These are phyloP conservation scores for Globisporangium abappressorium DNA, from an alignment of 352 stramenopile genomes.

Conservation along the genomic window DNA sequence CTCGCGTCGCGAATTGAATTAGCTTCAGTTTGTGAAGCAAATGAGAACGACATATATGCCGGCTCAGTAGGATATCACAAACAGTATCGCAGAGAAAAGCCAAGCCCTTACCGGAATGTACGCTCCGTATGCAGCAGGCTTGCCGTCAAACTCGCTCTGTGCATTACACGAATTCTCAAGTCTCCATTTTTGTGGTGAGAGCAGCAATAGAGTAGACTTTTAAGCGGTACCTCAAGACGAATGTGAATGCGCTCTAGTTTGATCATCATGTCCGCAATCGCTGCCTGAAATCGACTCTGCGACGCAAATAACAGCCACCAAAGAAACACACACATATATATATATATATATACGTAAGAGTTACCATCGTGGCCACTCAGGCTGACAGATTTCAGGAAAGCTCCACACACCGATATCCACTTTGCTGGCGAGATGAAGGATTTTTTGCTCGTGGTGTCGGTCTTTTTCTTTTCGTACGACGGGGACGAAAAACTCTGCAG, in stretches of 20 bases:
- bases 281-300: constrained; percentile 46
- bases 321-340: not conserved
- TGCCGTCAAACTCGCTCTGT: constrained; percentile 42
- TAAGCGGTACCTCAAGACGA: constrained; percentile 54
- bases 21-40: constrained; percentile 23
- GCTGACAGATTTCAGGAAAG: not conserved
- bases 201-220: not conserved
- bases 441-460: constrained; percentile 10
- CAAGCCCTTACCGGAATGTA: constrained; percentile 40
- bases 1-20: constrained; percentile 48
- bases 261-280: constrained; percentile 52
- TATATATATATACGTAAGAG: not conserved
- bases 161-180: not conserved
- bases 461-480: constrained; percentile 26
- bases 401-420: constrained; percentile 46
- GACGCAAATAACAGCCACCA: not conserved
- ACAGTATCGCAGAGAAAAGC: not conserved
- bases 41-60: not conserved
- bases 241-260: constrained; percentile 64
- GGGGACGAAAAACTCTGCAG: constrained; percentile 44
- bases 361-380: not conserved
- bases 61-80: not conserved
- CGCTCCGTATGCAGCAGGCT: constrained; percentile 50
- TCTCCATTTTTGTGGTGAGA: not conserved
- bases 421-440: constrained; percentile 50